Evolutionary conservation across 306 rosid genomes (phyloP), one percentile per base, ranked within the genome.

Genomic region (Vigna angularis): DNA sequence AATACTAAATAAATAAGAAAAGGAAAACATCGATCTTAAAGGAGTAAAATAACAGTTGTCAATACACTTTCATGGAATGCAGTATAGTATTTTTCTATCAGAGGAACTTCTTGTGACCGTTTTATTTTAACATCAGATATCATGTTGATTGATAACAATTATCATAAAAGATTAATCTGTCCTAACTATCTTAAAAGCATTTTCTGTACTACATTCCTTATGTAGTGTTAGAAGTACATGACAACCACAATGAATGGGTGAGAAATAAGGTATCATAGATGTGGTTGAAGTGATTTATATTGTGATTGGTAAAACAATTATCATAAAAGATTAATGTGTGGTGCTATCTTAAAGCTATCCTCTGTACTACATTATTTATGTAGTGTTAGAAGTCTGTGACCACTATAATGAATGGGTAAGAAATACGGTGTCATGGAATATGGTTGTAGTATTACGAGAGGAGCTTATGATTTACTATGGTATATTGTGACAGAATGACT

Each of bases 231-330:
- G 52, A 73, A 50, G 72, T 50, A 24, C 50, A 38, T 42, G 40
- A 50, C 51, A 58, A 61, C 47, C 61, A 58, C 53, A 50, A 12
- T 70, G 52, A 50, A 50, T 61, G 50, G 45, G 61, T 68, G 17
- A 59, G 65, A 69, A 75, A 73, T 51, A 81, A 67, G 74, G 14
- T 36, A 51, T 57, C 68, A 36, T 73, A 59, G 53, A 67, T 73
- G 66, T 20, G 24, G 26, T 52, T 52, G 52, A 49, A 42, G 69
- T 66, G 73, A 28, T 77, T 68, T 68, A 58, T 58, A 18, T 47
- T 59, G 11, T 40, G 45, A 40, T 40, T 40, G 11, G 12, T 9
- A 40, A 40, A 40, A 40, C 45, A 20, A 61, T 65, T 66, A 15
- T 78, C 63, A 61, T 66, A 67, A 79, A 72, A 77, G 59, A 59